Evolutionary conservation across 2,329 filamentous ascomycete species (phyloP), one percentile per base, ranked within the genome.

Genomic region (Venturia nashicola): DNA sequence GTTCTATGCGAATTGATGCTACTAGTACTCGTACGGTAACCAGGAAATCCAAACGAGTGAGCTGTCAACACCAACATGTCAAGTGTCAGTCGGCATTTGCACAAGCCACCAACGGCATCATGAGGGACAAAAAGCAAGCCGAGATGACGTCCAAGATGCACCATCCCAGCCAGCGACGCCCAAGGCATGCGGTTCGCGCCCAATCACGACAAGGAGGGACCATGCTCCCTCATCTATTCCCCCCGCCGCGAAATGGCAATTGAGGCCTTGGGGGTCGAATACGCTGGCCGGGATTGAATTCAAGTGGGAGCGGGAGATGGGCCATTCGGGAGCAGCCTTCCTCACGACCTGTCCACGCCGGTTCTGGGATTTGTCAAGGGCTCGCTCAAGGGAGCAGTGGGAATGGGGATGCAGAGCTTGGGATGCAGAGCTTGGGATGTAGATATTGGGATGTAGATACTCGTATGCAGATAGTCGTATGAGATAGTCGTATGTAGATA

Each of bases 291-390:
- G 51, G 9, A n/a, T 42, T n/a, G 32, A 36, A 16, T n/a, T 36
- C 11, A 11, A 36, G 51, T 36, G 51, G 51, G 51, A 57, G n/a
- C 51, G 51, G 51, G 51, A 57, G 51, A 57, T 57, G 51, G 51
- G 51, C 51, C 27, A 57, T 36, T 57, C 51, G 51, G 51, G 51
- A 57, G 51, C 51, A 57, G 51, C 51, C 51, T 57, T 57, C 51
- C 18, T 57, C 27, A 20, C 27, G 51, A 27, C 51, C 4, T 57
- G 9, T 36, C 51, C 32, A 34, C n/a, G n/a, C 14, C 32, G 8
- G 32, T 18, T 36, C 51, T 18, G 32, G 51, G 51, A 57, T 57
- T 16, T 11, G n/a, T 18, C 3, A 18, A 34, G 12, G 48, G 23
- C 16, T 39, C 36, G 23, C 16, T 39, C 36, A 27, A 27, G 27